A percentile compares a stretch with the other conserved stretches of the same genome.
phyloP scores from a whole-genome alignment of 2,329 filamentous ascomycete species.

The Penicillium sp. region DNA sequence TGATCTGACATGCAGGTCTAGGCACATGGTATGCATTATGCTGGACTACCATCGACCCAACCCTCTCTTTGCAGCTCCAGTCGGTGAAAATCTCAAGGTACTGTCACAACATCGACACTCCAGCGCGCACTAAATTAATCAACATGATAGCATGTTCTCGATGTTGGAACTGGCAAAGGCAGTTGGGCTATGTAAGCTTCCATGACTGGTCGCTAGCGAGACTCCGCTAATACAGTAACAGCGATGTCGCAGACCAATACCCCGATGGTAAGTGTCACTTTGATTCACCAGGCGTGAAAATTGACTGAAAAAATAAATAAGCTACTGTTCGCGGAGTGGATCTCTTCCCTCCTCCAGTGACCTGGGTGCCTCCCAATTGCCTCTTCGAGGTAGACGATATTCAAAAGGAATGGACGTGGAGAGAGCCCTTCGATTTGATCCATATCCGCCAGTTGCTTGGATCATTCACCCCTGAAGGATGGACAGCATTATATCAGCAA shows the following conservation, averaged over 20 bases:
- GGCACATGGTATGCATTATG: conserved; percentile 20
- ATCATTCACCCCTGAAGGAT: conserved; percentile 4
- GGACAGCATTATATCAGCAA: conserved; percentile 5
- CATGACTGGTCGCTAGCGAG: background rate
- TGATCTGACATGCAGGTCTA: background rate
- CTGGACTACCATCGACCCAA: conserved; percentile 19
- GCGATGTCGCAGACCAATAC: conserved; percentile 20
- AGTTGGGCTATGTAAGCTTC: conserved; percentile 20
- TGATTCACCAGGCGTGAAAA: background rate
- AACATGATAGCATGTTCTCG: conserved; percentile 15
- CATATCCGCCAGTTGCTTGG: conserved; percentile 5
- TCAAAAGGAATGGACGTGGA: conserved; percentile 6
- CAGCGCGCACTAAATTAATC: background rate
- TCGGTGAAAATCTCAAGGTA: conserved; percentile 16
- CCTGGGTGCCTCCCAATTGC: conserved; percentile 9
- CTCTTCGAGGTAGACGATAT: conserved; percentile 5
- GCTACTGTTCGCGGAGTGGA: conserved; percentile 9
- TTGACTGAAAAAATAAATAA: background rate
- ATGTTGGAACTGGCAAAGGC: conserved; percentile 21
- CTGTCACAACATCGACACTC: background rate
- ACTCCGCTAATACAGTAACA: conserved; percentile 2
- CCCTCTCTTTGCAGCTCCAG: conserved; percentile 16
- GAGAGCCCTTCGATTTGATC: conserved; percentile 9
- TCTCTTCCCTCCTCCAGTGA: conserved; percentile 7
- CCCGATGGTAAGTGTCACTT: conserved; percentile 12